Percentiles rank a stretch among this genome's conserved stretches.
Evolutionary conservation across 345 rosid species (phyloP).

Genomic region (Mangifera indica): DNA sequence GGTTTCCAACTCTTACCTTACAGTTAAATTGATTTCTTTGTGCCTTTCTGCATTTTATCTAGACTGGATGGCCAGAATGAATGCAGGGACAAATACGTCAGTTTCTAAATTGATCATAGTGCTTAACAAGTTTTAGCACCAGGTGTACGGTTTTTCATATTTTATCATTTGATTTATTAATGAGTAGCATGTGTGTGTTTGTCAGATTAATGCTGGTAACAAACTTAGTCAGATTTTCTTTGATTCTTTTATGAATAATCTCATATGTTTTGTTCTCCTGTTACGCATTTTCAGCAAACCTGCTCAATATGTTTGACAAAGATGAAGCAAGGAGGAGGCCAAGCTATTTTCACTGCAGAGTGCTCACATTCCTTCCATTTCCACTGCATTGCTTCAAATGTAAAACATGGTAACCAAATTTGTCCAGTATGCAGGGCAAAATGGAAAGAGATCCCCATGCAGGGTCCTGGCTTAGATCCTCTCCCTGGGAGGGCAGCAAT

Average conservation of each 20-base stretch:
- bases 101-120: neutral
- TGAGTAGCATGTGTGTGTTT: no score
- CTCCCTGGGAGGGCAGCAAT: slow-evolving; percentile 36
- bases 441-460: slow-evolving; percentile 93
- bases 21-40: neutral
- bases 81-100: neutral
- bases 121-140: neutral
- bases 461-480: slow-evolving; percentile 53
- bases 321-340: slow-evolving; percentile 87
- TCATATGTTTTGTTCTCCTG: slow-evolving; percentile 7
- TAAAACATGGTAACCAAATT: slow-evolving; percentile 76
- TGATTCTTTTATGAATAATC: neutral
- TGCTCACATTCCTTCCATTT: slow-evolving; percentile 96
- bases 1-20: neutral
- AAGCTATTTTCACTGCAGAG: slow-evolving; percentile 90
- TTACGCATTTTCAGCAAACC: slow-evolving; percentile 46
- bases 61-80: neutral
- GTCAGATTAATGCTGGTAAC: neutral
- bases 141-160: neutral
- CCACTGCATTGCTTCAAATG: slow-evolving; percentile 89
- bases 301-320: slow-evolving; percentile 88
- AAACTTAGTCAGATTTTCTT: neutral
- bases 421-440: slow-evolving; percentile 90
- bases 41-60: neutral
- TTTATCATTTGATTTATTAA: neutral